phyloP scores from a whole-genome alignment of 2,329 filamentous ascomycete genomes.

The Neonectria punicea region DNA sequence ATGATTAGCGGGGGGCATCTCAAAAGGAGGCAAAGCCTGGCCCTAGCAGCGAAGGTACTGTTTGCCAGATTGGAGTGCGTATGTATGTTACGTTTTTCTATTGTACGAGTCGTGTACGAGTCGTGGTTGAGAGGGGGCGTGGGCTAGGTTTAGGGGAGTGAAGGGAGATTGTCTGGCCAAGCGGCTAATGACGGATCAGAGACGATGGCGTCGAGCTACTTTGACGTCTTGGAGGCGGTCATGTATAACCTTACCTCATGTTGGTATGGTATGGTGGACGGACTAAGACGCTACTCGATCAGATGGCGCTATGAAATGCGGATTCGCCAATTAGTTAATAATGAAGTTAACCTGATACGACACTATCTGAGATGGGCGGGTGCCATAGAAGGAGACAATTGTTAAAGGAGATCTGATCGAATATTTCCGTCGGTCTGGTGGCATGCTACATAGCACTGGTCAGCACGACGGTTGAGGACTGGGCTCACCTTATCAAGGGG shows the following conservation, averaged over 20 bases:
- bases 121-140: neutral
- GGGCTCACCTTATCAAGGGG: too few relatives aligned
- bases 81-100: neutral
- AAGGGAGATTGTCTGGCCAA: slow-evolving; percentile 1
- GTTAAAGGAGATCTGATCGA: neutral
- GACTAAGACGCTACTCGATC: slow-evolving; percentile 11
- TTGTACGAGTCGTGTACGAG: slow-evolving; percentile 9
- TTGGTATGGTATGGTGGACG: slow-evolving; percentile 2
- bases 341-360: slow-evolving; percentile 1
- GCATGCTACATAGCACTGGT: too few relatives aligned
- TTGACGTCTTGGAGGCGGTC: neutral
- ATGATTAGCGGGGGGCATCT: neutral
- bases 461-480: too few relatives aligned
- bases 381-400: neutral
- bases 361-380: neutral
- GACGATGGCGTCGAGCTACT: slow-evolving; percentile 29
- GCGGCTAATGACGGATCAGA: slow-evolving; percentile 14
- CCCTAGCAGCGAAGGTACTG: neutral
- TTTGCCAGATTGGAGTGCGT: neutral
- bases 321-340: neutral
- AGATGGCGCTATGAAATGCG: slow-evolving; percentile 1
- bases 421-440: neutral
- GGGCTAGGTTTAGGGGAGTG: slow-evolving; percentile 1
- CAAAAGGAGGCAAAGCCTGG: neutral
- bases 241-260: slow-evolving; percentile 6